Conservation (phyloP, 306 rosid species). For the Luffa acutangula region DNA sequence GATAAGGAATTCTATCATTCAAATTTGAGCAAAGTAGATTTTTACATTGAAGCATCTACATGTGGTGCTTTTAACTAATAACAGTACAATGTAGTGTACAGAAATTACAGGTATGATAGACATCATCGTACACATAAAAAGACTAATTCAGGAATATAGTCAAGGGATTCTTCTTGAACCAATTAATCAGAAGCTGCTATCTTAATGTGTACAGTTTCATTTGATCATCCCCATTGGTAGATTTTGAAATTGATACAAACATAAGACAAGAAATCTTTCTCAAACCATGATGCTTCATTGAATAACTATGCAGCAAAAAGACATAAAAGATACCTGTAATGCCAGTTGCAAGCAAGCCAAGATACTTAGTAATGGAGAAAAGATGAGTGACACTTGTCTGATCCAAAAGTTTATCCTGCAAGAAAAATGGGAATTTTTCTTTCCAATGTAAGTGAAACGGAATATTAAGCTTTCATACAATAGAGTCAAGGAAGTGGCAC, state of each 20-base stretch:
- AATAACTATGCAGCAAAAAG: background rate
- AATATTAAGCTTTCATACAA: background rate
- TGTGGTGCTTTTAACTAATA: background rate
- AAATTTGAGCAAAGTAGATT: background rate
- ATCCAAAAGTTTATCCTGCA: conserved; percentile 97
- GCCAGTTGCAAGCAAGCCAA: conserved; percentile 95
- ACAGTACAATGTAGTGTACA: background rate
- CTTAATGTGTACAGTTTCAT: background rate
- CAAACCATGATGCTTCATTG: background rate
- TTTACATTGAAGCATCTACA: background rate
- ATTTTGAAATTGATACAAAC: background rate
- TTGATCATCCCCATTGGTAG: background rate
- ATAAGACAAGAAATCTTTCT: background rate
- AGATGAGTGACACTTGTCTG: conserved; percentile 93
- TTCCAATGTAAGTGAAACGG: too few species aligned
- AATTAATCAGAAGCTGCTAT: background rate
- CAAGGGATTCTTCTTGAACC: background rate
- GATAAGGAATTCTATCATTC: background rate
- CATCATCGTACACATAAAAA: background rate
- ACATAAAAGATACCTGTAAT: conserved; percentile 51
- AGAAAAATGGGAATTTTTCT: background rate
- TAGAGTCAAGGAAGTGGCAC: background rate
- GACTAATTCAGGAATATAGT: background rate
- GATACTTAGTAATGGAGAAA: conserved; percentile 80
- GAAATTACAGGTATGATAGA: background rate